Percentiles rank a stretch among this genome's conserved stretches.
phyloP scores from a whole-genome alignment of 352 stramenopile genomes.

The Globisporangium solare region DNA sequence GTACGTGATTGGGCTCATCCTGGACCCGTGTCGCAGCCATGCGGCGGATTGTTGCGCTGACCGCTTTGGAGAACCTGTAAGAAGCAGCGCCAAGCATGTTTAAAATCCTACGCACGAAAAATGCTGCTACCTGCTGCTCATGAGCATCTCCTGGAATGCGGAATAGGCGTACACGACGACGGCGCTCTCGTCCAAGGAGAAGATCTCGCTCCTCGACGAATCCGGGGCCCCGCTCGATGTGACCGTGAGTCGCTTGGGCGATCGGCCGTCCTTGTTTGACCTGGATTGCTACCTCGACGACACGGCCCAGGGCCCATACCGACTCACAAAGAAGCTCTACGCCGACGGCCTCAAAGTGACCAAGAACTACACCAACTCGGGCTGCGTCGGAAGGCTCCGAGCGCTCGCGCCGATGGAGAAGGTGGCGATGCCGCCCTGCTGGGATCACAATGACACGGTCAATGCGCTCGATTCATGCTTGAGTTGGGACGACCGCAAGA shows the following conservation, averaged over 20 bases:
- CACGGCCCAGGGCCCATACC: slow-evolving; percentile 35
- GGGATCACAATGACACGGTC: slow-evolving; percentile 79
- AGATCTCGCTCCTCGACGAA: slow-evolving; percentile 71
- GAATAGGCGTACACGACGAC: slow-evolving; percentile 41
- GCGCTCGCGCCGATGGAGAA: slow-evolving; percentile 42
- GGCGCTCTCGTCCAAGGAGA: slow-evolving; percentile 31
- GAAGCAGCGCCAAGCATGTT: neutral
- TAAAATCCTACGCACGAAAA: neutral
- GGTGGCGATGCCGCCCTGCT: slow-evolving; percentile 66
- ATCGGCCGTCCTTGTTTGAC: slow-evolving; percentile 67
- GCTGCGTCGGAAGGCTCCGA: slow-evolving; percentile 44
- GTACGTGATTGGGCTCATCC: slow-evolving; percentile 74
- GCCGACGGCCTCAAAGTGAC: slow-evolving; percentile 33
- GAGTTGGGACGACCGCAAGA: slow-evolving; percentile 51
- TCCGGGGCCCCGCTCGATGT: slow-evolving; percentile 43
- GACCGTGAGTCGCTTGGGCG: slow-evolving; percentile 60
- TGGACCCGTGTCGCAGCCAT: slow-evolving; percentile 72
- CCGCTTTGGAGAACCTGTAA: slow-evolving; percentile 72
- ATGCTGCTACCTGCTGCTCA: neutral
- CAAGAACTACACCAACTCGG: slow-evolving; percentile 48
- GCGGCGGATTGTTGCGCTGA: slow-evolving; percentile 66
- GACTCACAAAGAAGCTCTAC: slow-evolving; percentile 52
- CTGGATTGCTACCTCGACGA: slow-evolving; percentile 76
- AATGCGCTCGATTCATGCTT: slow-evolving; percentile 59
- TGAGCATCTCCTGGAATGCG: neutral